Percentiles rank a stretch among this genome's conserved stretches.
Conservation (phyloP, 2,329 filamentous ascomycete species). For the Fusarium protoensiforme region DNA sequence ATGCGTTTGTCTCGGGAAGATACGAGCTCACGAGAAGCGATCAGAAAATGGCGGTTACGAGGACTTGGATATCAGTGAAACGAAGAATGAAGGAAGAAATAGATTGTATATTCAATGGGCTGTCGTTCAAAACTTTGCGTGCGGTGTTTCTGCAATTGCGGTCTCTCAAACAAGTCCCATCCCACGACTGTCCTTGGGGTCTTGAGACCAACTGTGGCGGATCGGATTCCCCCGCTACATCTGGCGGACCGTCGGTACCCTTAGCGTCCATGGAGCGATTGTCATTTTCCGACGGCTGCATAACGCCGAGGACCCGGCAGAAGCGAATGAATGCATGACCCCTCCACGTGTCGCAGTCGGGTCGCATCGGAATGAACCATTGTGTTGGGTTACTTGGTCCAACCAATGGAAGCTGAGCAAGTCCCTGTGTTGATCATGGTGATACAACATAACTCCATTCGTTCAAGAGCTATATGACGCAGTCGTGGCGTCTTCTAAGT, state of each 20-base stretch:
- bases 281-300: conserved; percentile 2
- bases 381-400: not conserved
- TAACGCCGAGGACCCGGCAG: not conserved
- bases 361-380: not conserved
- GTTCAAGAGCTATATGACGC: not conserved
- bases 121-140: not conserved
- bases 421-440: not conserved
- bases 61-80: not conserved
- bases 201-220: not conserved
- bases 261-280: not conserved
- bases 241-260: not conserved
- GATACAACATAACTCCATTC: not conserved
- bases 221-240: not conserved
- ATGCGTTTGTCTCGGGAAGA: not conserved
- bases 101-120: not conserved
- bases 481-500: not conserved
- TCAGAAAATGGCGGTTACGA: not conserved
- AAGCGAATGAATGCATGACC: not conserved
- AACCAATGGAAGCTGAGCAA: not conserved
- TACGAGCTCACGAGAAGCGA: too few relatives aligned
- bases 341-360: not conserved
- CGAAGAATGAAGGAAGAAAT: not conserved
- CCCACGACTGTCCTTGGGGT: not conserved
- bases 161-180: not conserved
- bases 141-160: not conserved